phyloP scores from a whole-genome alignment of 257 asterid genomes.

The Lycium ferocissimum region DNA sequence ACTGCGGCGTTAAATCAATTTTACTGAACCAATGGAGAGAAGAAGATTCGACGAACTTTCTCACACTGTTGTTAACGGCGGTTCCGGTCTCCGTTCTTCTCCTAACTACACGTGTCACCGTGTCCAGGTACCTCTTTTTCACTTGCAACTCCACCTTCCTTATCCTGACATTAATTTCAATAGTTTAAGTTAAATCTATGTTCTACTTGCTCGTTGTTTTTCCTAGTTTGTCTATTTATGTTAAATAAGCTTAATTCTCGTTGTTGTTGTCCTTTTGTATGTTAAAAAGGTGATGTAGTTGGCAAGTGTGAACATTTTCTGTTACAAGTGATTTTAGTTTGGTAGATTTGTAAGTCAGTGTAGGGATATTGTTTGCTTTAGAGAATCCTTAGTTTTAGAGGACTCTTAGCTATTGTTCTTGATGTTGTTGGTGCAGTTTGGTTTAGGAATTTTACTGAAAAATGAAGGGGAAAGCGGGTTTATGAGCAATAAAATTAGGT shows the following conservation, averaged over 20 bases:
- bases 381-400: neutral
- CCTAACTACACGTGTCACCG: constrained; percentile 56
- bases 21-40: constrained; percentile 48
- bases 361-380: neutral
- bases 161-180: constrained; percentile 1
- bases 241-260: neutral
- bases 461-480: neutral
- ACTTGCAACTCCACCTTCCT: neutral
- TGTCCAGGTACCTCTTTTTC: constrained; percentile 41
- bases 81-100: constrained; percentile 27
- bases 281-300: neutral
- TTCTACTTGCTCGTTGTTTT: neutral
- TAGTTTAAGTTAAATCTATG: neutral
- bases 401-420: neutral
- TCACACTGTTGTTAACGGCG: constrained; percentile 42
- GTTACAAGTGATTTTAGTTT: neutral
- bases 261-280: neutral
- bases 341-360: neutral
- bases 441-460: neutral
- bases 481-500: too few relatives aligned
- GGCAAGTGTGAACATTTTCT: neutral
- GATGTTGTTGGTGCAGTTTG: neutral
- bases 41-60: constrained; percentile 41
- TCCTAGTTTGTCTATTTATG: neutral
- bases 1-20: constrained; percentile 12